phyloP scores from a whole-genome alignment of 805 yeast species.

The Vanderwaltozyma yarrowii region DNA sequence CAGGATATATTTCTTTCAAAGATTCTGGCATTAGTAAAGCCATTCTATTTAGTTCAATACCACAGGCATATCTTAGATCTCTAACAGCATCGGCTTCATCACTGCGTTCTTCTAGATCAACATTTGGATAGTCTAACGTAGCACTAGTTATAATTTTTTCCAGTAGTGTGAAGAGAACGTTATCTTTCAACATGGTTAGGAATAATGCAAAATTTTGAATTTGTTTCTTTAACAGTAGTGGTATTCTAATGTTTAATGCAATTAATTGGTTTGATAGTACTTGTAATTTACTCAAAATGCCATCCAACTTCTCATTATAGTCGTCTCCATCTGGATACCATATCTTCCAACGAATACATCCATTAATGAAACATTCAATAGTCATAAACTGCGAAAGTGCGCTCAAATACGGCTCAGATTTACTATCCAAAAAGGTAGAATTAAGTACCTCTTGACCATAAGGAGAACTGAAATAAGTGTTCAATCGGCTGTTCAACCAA shows the following conservation, averaged over 20 bases:
- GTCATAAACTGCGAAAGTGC: constrained; percentile 77
- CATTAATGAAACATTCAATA: constrained; percentile 83
- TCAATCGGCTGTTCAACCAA: constrained; percentile 72
- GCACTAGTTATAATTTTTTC: constrained; percentile 80
- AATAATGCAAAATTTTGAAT: constrained; percentile 91
- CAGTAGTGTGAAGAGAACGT: constrained; percentile 70
- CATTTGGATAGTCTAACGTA: constrained; percentile 67
- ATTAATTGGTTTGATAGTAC: constrained; percentile 64
- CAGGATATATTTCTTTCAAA: constrained; percentile 66
- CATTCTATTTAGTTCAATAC: constrained; percentile 86
- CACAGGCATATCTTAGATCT: constrained; percentile 84
- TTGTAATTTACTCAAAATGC: constrained; percentile 47
- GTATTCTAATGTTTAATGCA: constrained; percentile 67
- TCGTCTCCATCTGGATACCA: constrained; percentile 49
- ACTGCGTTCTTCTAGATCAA: constrained; percentile 35
- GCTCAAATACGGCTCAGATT: constrained; percentile 58
- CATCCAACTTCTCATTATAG: constrained; percentile 42
- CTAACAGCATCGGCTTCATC: constrained; percentile 76
- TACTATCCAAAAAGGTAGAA: constrained; percentile 42
- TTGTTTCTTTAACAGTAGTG: constrained; percentile 70
- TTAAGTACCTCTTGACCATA: constrained; percentile 57
- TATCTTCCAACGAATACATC: constrained; percentile 89
- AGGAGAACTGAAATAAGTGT: constrained; percentile 59
- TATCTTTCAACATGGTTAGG: constrained; percentile 78
- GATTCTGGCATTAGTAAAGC: constrained; percentile 94